Evolutionary conservation across 2,329 filamentous ascomycete species (phyloP).

Genomic region (Calonectria ilicicola): DNA sequence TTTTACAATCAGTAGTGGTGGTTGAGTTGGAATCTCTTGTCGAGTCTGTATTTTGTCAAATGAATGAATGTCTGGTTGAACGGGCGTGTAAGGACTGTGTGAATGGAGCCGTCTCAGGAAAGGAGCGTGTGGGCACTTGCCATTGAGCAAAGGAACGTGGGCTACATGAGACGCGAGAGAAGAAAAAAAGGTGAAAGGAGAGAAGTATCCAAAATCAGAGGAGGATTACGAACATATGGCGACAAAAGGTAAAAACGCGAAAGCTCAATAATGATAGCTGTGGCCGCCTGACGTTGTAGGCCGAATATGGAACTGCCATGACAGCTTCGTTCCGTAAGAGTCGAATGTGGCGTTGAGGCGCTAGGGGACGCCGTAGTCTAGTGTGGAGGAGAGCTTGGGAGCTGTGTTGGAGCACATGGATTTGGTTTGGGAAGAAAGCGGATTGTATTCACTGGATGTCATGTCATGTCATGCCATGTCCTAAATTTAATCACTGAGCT

Average conservation of each 20-base stretch:
- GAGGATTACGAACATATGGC: background rate
- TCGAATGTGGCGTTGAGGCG: background rate
- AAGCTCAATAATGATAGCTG: background rate
- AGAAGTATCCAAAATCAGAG: background rate
- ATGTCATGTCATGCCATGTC: background rate
- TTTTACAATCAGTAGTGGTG: background rate
- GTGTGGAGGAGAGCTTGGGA: background rate
- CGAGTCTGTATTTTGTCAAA: background rate
- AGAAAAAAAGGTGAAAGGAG: background rate
- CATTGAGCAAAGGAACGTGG: background rate
- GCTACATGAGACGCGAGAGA: background rate
- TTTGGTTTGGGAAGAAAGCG: background rate
- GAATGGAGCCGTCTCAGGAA: background rate
- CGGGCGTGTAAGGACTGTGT: background rate
- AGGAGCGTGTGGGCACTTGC: background rate
- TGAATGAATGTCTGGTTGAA: background rate
- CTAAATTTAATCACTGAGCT: background rate
- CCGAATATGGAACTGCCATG: slow-evolving; percentile 5
- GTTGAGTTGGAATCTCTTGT: slow-evolving; percentile 2
- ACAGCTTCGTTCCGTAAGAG: background rate
- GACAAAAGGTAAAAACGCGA: background rate
- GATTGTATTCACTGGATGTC: background rate
- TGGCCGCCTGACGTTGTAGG: background rate
- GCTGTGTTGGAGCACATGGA: background rate
- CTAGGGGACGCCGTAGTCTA: background rate